Evolutionary conservation across 2,329 filamentous ascomycete genomes (phyloP), one percentile per base, ranked within the genome.

Genomic region (Diaporthe citriasiana): DNA sequence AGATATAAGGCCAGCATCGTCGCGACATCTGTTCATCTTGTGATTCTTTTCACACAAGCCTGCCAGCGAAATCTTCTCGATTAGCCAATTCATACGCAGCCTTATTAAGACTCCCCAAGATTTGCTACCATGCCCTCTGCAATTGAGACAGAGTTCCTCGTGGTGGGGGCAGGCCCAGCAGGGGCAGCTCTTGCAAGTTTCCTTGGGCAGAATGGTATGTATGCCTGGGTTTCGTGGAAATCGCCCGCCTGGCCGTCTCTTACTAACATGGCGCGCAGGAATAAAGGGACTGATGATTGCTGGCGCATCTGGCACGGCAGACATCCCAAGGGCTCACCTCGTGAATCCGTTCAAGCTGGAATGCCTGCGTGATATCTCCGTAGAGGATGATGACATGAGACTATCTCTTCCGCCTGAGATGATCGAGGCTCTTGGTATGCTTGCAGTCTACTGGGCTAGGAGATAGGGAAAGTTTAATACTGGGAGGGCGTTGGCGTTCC

Each of bases 401-500:
- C 76, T 81, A 42, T 79, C 81, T 8, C 79, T 79, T 0, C 77
- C 78, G 19, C 77, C 81, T 10, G 76, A 80, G 19, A 78, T 78
- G 40, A 83, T 85, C 81, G 75, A 80, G 25, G 82, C 84, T 83
- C 82, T 1, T 75, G 83, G 50, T 84, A 82, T 82, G 81, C 80
- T 70, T 76, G 79, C 35, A 83, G 81, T 72, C 82, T 85, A 78
- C 80, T 81, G n/a, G 83, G 83, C 0, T 81, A 83, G 53, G 83
- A 85, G 66, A 83, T 79, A 74, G 82, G 79, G 0, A 77, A 82
- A 6, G 79, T 82, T n/a, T 79, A 83, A 71, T 82, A 82, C 1
- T 84, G 82, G 83, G 83, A 82, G 9, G 81, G 83, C 71, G 81
- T 83, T 42, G 81, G 83, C 71, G 81, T 83, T 42, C 83, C 83